Conservation (phyloP, 192 early-diverging fungal genomes). For the Chytriomyces confervae region DNA sequence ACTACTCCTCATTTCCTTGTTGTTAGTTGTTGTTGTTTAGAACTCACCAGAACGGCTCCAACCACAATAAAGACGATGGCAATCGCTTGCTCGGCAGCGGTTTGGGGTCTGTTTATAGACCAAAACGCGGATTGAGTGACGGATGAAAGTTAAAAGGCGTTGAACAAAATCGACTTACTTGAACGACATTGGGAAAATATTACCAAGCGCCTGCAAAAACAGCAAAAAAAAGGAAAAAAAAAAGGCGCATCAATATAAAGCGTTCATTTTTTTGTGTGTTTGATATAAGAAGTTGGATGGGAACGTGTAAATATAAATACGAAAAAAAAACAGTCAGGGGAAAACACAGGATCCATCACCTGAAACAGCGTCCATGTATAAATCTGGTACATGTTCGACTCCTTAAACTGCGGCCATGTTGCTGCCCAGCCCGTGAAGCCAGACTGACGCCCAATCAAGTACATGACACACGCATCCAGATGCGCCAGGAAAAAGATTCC, state of each 20-base stretch:
- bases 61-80: not conserved
- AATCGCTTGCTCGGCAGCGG: conserved; percentile 4
- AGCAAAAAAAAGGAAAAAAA: not conserved
- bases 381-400: not conserved
- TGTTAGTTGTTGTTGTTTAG: not conserved
- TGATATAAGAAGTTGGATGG: too few relatives aligned
- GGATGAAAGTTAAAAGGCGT: not conserved
- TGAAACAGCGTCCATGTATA: conserved; percentile 29
- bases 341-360: not conserved
- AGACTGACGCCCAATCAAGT: not conserved
- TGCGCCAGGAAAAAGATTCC: conserved; percentile 21
- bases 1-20: not conserved
- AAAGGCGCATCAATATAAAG: not conserved
- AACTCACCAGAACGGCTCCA: conserved; percentile 12
- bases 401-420: not conserved
- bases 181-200: conserved; percentile 27
- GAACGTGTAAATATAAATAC: not conserved
- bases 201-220: conserved; percentile 19
- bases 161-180: conserved; percentile 20
- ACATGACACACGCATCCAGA: conserved; percentile 13
- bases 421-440: conserved; percentile 17
- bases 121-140: not conserved
- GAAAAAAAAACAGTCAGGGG: conserved; percentile 16
- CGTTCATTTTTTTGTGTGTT: too few relatives aligned
- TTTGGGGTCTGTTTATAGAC: not conserved